Percentiles rank a stretch among this genome's conserved stretches.
Conservation (phyloP, 2,329 filamentous ascomycete genomes). For the Aspergillus sp. region DNA sequence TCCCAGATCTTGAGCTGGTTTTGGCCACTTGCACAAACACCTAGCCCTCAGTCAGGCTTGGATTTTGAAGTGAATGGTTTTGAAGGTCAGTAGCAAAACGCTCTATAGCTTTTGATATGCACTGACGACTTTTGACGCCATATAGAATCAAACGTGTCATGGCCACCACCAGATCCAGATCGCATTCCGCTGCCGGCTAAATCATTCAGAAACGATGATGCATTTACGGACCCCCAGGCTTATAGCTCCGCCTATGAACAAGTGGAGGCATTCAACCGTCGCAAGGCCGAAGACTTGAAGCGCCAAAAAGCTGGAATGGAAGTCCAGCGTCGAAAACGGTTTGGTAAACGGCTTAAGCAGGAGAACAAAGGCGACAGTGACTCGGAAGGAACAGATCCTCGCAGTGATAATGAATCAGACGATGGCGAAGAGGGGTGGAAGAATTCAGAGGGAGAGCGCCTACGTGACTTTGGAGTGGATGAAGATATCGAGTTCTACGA, state of each 20-base stretch:
- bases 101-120: background rate
- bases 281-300: slow-evolving; percentile 50
- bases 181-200: slow-evolving; percentile 36
- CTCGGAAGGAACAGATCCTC: slow-evolving; percentile 13
- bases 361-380: slow-evolving; percentile 9
- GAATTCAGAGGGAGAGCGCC: slow-evolving; percentile 58
- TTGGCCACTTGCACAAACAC: slow-evolving; percentile 54
- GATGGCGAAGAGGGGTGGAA: slow-evolving; percentile 59
- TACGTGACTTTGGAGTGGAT: slow-evolving; percentile 62
- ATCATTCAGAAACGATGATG: slow-evolving; percentile 5
- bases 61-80: slow-evolving; percentile 57
- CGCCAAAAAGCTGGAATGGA: slow-evolving; percentile 33
- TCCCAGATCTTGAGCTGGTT: slow-evolving; percentile 51
- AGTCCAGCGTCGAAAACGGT: slow-evolving; percentile 37
- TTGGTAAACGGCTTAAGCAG: slow-evolving; percentile 34
- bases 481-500: slow-evolving; percentile 62
- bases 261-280: slow-evolving; percentile 49
- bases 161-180: slow-evolving; percentile 49
- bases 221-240: slow-evolving; percentile 21
- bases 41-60: slow-evolving; percentile 42
- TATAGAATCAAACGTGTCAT: slow-evolving; percentile 32
- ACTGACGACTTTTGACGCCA: background rate
- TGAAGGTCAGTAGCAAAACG: slow-evolving; percentile 38
- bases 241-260: slow-evolving; percentile 37
- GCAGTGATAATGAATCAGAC: slow-evolving; percentile 18